Conservation (phyloP, 805 yeast genomes). For the Candida chauliodis region DNA sequence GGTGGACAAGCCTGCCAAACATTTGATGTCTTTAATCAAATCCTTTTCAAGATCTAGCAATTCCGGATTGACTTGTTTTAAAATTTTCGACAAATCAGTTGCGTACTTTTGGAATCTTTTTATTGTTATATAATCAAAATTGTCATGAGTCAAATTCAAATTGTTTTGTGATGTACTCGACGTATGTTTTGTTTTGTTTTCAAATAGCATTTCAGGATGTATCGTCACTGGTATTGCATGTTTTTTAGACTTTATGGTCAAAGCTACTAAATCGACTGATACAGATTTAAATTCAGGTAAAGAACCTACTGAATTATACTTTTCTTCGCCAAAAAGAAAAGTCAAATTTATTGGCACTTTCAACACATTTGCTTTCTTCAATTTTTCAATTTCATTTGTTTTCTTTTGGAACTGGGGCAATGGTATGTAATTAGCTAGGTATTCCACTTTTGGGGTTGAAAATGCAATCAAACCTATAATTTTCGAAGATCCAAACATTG, state of each 20-base stretch:
- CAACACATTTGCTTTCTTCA: conserved; percentile 12
- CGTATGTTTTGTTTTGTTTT: conserved; percentile 20
- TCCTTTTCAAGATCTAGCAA: conserved; percentile 23
- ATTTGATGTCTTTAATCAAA: conserved; percentile 26
- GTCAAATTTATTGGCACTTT: conserved; percentile 29
- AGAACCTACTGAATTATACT: conserved; percentile 6
- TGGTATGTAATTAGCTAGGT: conserved; percentile 22
- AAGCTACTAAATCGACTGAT: conserved; percentile 26
- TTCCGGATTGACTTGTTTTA: conserved; percentile 21
- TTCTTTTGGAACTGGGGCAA: conserved; percentile 16
- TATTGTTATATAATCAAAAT: conserved; percentile 29
- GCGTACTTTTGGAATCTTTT: conserved; percentile 31
- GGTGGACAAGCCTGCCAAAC: conserved; percentile 27
- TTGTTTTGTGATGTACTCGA: conserved; percentile 1
- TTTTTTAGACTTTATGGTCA: conserved; percentile 28
- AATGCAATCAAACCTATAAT: conserved; percentile 30
- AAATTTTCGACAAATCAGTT: conserved; percentile 21
- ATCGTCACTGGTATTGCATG: conserved; percentile 34
- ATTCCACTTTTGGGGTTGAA: conserved; percentile 28
- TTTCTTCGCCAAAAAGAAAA: conserved; percentile 21
- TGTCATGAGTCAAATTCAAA: conserved; percentile 16
- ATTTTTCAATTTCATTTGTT: background rate
- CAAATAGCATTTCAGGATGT: conserved; percentile 33
- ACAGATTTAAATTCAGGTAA: conserved; percentile 26
- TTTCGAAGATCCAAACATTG: conserved; percentile 28